Base-by-base conservation (phyloP, 129 eudicot genomes). In the Arctium minus region DNA sequence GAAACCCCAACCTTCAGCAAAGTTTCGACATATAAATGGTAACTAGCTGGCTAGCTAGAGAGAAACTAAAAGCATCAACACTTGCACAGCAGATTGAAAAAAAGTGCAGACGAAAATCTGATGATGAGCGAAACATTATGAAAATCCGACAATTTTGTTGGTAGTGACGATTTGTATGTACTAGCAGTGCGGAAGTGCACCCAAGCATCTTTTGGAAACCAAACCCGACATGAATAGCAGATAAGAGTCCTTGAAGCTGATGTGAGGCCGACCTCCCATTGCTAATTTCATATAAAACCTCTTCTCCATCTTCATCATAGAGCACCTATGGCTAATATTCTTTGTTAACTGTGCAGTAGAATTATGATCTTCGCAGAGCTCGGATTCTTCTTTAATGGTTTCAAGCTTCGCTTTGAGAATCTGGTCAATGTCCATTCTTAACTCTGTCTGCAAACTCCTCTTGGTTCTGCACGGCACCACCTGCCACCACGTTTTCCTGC, bases 361-460 rank as follows among this genome's bases (percentile, higher is more conserved):
- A 18, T 27, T 67, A 33, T 50, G 15, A 40, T 77, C 86, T 70
- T 74, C 75, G 6, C 44, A 37, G 17, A 74, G 77, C 73, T 89
- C 91, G 5, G 88, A 60, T 71, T 85, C 88, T 79, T 90, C 94
- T 29, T 76, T 79, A 81, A 92, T 92, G 4, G 95, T 92, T 71
- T 79, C 92, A 46, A 92, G 95, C 78, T 92, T 92, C 17, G 88
- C 90, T 84, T 92, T 86, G 15, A 92, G 86, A 50, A 92, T 89
- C 40, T 92, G 90, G 9, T 90, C 92, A 8, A 92, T 91, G 36
- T 86, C 93, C 89, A 89, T 86, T n/a, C 88, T 56, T 46, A 90
- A 79, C 56, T 92, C 93, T 5, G 75, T 67, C 17, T 53, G 82
- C 80, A 79, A 84, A 62, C 62, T 70, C 74, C 80, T 90, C 80